phyloP scores from a whole-genome alignment of 805 yeast genomes.

The Candida ortonii region DNA sequence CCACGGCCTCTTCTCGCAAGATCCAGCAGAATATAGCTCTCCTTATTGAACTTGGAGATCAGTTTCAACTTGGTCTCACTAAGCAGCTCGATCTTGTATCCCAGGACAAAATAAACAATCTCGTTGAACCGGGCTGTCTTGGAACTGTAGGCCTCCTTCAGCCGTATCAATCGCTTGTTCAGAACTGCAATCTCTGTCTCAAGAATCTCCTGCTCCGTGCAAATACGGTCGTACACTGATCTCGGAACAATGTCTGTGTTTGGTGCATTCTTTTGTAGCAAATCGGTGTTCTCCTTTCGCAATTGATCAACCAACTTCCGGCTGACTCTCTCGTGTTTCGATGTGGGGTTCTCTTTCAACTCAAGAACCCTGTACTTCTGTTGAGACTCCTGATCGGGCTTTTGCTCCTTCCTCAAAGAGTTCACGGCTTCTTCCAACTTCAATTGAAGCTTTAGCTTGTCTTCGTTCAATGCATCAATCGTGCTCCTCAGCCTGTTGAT shows the following conservation, averaged over 20 bases:
- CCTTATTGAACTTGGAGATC: constrained; percentile 22
- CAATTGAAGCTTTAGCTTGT: background rate
- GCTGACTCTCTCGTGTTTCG: constrained; percentile 59
- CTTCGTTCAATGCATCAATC: constrained; percentile 5
- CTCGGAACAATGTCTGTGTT: constrained; percentile 44
- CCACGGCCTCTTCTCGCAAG: constrained; percentile 10
- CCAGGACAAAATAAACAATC: constrained; percentile 64
- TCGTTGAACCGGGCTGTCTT: constrained; percentile 72
- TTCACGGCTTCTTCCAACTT: background rate
- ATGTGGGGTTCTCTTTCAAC: constrained; percentile 62
- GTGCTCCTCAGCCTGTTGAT: constrained; percentile 1
- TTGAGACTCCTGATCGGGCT: no score
- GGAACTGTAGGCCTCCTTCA: constrained; percentile 55
- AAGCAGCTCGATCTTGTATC: constrained; percentile 69
- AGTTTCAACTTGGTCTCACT: constrained; percentile 55
- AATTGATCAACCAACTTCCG: constrained; percentile 49
- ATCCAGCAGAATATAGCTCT: constrained; percentile 24
- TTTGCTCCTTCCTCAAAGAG: no score
- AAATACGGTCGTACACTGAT: constrained; percentile 60
- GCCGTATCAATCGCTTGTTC: constrained; percentile 50
- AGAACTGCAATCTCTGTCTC: constrained; percentile 47
- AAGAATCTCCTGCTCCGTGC: constrained; percentile 47
- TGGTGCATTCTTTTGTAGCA: constrained; percentile 32
- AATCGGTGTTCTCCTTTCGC: constrained; percentile 55
- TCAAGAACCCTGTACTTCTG: constrained; percentile 52